Evolutionary conservation across 805 yeast genomes (phyloP).

Genomic region (Kuraishia hungarica): DNA sequence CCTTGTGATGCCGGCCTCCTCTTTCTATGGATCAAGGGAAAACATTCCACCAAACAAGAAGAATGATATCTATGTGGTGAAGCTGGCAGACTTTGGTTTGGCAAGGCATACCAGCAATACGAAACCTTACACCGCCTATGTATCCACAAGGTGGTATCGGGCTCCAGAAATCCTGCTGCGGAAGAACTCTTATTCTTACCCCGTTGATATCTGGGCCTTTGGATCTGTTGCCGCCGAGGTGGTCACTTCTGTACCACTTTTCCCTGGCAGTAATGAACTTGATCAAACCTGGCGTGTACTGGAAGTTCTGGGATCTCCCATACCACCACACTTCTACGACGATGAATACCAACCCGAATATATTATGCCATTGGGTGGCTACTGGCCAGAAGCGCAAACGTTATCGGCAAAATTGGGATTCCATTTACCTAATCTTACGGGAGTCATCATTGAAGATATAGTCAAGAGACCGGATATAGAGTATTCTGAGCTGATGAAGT

Average conservation of each 20-base stretch:
- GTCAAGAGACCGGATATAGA: constrained; percentile 35
- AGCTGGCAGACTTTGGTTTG: constrained; percentile 75
- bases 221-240: constrained; percentile 72
- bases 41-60: constrained; percentile 30
- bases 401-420: constrained; percentile 50
- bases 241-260: constrained; percentile 66
- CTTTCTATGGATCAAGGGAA: constrained; percentile 37
- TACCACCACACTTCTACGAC: constrained; percentile 11
- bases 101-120: constrained; percentile 51
- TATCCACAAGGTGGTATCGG: constrained; percentile 81
- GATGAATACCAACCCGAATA: constrained; percentile 8
- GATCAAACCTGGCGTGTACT: constrained; percentile 73
- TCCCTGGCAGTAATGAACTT: constrained; percentile 73
- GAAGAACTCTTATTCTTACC: constrained; percentile 51
- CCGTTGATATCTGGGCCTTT: constrained; percentile 83
- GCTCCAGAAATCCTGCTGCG: constrained; percentile 74
- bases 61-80: constrained; percentile 47
- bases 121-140: constrained; percentile 62
- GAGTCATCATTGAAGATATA: constrained; percentile 36
- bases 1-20: constrained; percentile 50
- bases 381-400: constrained; percentile 56
- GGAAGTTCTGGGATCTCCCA: constrained; percentile 69
- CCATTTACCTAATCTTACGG: constrained; percentile 45
- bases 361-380: constrained; percentile 52
- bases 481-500: constrained; percentile 24